Evolutionary conservation across 805 yeast species (phyloP).

Genomic region (Aciculoconidium aculeatum): DNA sequence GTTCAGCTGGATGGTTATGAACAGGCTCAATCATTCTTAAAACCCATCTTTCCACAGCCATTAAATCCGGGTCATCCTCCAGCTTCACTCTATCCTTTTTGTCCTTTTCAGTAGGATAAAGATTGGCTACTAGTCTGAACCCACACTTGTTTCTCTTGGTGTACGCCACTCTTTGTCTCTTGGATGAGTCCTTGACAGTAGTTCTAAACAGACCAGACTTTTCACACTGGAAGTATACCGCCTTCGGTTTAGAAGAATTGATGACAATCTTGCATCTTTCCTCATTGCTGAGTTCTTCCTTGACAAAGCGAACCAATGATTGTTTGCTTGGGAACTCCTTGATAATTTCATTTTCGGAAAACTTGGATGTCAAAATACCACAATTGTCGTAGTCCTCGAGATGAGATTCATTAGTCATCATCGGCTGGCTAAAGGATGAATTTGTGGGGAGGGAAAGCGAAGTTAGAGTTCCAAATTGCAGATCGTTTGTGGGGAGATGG

Average conservation of each 20-base stretch:
- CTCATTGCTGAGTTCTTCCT: slow-evolving; percentile 30
- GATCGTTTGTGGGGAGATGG: too few relatives aligned
- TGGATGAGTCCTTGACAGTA: slow-evolving; percentile 40
- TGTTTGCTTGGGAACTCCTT: slow-evolving; percentile 12
- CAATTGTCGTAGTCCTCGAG: slow-evolving; percentile 11
- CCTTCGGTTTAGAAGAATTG: slow-evolving; percentile 43
- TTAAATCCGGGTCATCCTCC: slow-evolving; percentile 21
- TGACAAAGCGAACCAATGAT: slow-evolving; percentile 26
- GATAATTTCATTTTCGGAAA: slow-evolving; percentile 11
- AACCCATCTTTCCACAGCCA: slow-evolving; percentile 37
- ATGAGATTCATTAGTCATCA: too few relatives aligned
- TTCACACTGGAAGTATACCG: slow-evolving; percentile 44
- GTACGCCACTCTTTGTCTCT: slow-evolving; percentile 43
- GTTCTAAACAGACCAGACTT: slow-evolving; percentile 41
- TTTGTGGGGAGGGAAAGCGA: too few relatives aligned
- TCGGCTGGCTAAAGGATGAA: too few relatives aligned
- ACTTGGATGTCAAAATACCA: slow-evolving; percentile 11
- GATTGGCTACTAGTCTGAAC: slow-evolving; percentile 38
- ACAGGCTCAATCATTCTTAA: slow-evolving; percentile 42
- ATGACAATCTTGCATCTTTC: slow-evolving; percentile 39
- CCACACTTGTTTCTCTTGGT: slow-evolving; percentile 44
- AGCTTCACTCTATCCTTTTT: slow-evolving; percentile 26
- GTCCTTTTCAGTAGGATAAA: slow-evolving; percentile 41
- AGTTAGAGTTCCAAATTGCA: too few relatives aligned
- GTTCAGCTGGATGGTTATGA: slow-evolving; percentile 42